Conservation (phyloP, 169 alveolate genomes). For the Neospora caninum region DNA sequence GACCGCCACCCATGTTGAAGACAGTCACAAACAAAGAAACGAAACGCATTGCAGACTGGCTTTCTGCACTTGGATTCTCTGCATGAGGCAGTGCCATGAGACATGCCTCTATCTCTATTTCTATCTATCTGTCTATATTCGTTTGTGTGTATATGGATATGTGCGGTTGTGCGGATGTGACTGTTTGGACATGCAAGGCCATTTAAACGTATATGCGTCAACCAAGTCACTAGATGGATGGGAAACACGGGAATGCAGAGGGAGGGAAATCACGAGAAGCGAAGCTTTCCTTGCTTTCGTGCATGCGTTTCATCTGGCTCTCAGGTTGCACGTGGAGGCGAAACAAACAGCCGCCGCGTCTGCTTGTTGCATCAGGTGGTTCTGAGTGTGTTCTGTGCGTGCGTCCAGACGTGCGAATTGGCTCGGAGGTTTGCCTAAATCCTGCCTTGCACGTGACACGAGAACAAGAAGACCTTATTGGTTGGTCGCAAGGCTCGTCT, state of each 20-base stretch:
- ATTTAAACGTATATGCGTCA: no score
- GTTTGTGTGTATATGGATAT: neutral
- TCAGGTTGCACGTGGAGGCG: neutral
- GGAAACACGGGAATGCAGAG: no score
- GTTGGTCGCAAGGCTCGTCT: conserved; percentile 96
- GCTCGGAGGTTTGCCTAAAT: conserved; percentile 94
- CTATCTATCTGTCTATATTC: neutral
- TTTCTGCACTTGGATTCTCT: no score
- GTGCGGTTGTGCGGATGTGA: neutral
- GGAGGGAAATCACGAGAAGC: no score
- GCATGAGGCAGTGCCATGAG: neutral
- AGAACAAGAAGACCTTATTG: conserved; percentile 95
- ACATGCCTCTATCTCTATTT: neutral
- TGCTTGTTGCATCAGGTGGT: neutral
- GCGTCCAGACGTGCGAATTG: conserved; percentile 79
- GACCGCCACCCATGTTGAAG: no score
- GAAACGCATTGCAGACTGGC: no score
- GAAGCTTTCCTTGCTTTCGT: neutral
- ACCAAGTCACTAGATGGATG: no score
- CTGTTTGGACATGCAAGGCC: neutral
- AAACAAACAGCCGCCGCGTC: no score
- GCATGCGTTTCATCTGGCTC: neutral
- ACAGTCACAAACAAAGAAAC: no score
- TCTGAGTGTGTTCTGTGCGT: neutral
- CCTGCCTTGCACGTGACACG: conserved; percentile 97